phyloP scores from a whole-genome alignment of 2,329 filamentous ascomycete genomes.

The Lasiodiplodia hormozganensis region DNA sequence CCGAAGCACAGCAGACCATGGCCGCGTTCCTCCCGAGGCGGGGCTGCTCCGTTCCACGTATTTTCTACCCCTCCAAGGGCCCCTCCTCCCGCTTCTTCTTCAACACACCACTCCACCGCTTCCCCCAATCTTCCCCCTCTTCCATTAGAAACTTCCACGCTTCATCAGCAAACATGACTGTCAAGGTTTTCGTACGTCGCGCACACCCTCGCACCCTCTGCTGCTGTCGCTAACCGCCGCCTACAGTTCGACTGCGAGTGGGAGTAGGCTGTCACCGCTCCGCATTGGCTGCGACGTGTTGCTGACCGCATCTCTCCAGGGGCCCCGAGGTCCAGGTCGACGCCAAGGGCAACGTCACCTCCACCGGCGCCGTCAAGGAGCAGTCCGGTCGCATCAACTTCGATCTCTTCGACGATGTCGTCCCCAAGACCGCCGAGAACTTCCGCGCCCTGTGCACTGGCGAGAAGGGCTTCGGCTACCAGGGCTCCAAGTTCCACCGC shows the following conservation, averaged over 20 bases:
- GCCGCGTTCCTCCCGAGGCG: constrained; percentile 26
- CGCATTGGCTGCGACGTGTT: constrained; percentile 2
- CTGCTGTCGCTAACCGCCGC: constrained; percentile 44
- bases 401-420: constrained; percentile 82
- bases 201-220: constrained; percentile 42
- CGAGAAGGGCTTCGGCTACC: constrained; percentile 83
- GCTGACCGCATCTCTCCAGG: constrained; percentile 58
- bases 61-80: constrained; percentile 32
- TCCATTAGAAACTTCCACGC: constrained; percentile 63
- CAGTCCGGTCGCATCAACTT: constrained; percentile 85
- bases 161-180: constrained; percentile 75
- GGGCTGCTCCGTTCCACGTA: constrained; percentile 28
- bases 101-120: constrained; percentile 43
- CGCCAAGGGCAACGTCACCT: constrained; percentile 59
- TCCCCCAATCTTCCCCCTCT: constrained; percentile 33
- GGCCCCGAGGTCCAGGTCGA: constrained; percentile 72
- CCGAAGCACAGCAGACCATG: constrained; percentile 13
- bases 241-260: constrained; percentile 41
- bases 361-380: constrained; percentile 62
- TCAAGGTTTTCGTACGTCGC: constrained; percentile 65
- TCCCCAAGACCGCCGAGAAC: constrained; percentile 88
- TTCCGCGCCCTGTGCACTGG: constrained; percentile 84
- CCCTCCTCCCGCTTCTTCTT: constrained; percentile 44
- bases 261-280: constrained; percentile 28
- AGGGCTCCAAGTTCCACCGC: constrained; percentile 86